Base-by-base conservation (phyloP, 257 asterid species). In the Solanum paucissectum region DNA sequence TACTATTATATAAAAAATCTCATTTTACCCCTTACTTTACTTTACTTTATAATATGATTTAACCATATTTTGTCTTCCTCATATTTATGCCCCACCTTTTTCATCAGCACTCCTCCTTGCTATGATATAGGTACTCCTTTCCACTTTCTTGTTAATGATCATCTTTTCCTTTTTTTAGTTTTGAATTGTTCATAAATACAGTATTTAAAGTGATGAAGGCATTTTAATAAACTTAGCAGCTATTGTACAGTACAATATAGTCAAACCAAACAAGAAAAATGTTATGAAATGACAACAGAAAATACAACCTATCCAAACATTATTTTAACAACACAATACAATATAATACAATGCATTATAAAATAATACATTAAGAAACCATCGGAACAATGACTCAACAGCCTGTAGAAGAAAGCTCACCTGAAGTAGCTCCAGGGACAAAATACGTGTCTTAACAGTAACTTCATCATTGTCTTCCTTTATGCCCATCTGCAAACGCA, bases 391-490 rank as follows among this genome's bases (percentile, higher is more conserved):
- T 37, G 23, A 81, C 55, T 81, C 85, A 46, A 49, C 86, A 29
- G 44, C 21, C 42, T 20, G 69, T 32, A 32, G 23, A 49, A 82
- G 69, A 82, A 82, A 46, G 49, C 46, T 86, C 84, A 97, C 99
- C 98, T 97, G 99, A 88, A 97, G 93, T 93, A 97, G 99, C 94
- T 97, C 99, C 91, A 97, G 91, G 60, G 99, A 97, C 55, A 97
- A 91, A 93, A 97, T 93, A 87, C 99, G 98, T 60, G 98, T 93
- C 90, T 94, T 97, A 83, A 92, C 92, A 40, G 98, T 95, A 87
- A 96, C 92, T 94, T 96, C 99, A 89, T 97, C 98, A 52, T 87
- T 96, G 87, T 94, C 99, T 92, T 96, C 99, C 94, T 95, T 97
- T 98, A 96, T 95, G 75, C 98, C 98, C 99, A 97, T 96, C 99